Percentiles rank a stretch among this genome's conserved stretches.
Conservation (phyloP, 257 asterid species). For the Solanum sejunctum region DNA sequence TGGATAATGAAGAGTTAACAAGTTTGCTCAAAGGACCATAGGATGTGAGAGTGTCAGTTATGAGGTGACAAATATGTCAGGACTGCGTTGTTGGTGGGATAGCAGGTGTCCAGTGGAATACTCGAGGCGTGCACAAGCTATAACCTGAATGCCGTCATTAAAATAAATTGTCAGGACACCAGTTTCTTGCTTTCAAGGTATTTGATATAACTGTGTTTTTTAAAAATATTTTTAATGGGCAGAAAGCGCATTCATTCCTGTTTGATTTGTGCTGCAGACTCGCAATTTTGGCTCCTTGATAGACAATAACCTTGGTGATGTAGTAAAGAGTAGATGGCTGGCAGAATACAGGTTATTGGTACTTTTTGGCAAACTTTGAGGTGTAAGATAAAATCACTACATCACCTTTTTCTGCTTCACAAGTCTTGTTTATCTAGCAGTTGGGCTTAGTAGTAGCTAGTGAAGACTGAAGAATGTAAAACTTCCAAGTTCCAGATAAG, state of each 20-base stretch:
- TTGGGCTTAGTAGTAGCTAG: not conserved
- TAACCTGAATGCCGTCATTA: too few species aligned
- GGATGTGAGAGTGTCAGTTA: not conserved
- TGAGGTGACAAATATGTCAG: not conserved
- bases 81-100: not conserved
- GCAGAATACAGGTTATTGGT: not conserved
- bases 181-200: slow-evolving; percentile 5
- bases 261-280: not conserved
- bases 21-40: not conserved
- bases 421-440: not conserved
- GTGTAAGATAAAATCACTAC: not conserved
- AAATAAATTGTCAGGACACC: not conserved
- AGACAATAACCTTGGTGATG: not conserved
- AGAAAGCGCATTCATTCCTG: not conserved
- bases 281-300: not conserved
- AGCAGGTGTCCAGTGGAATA: not conserved
- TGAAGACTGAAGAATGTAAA: not conserved
- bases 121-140: not conserved
- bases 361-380: not conserved
- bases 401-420: not conserved
- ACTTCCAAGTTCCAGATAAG: not conserved
- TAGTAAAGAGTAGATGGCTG: not conserved
- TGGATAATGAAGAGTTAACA: not conserved
- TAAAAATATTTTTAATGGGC: not conserved
- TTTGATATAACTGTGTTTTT: not conserved